phyloP scores from a whole-genome alignment of 176 grass and related monocot genomes.

The Neostapfia colusana region DNA sequence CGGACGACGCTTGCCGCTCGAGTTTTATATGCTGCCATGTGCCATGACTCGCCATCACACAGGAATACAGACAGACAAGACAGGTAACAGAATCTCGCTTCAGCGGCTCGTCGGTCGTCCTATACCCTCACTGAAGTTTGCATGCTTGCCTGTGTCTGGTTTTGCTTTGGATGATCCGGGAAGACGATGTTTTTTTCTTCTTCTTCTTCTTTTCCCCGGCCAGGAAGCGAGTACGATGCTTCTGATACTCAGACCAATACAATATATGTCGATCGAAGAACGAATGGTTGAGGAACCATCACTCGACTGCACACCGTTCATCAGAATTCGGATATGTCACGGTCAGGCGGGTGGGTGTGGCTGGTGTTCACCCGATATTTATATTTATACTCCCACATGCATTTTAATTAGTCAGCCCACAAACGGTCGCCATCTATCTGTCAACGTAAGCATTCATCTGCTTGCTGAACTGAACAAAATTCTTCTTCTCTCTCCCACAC shows the following conservation, averaged over 20 bases:
- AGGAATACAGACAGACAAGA: not conserved
- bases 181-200: no score
- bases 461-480: not conserved
- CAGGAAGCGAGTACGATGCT: no score
- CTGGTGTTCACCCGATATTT: not conserved
- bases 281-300: not conserved
- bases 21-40: slow-evolving; percentile 5
- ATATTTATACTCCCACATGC: not conserved
- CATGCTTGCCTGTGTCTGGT: not conserved
- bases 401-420: not conserved
- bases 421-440: slow-evolving; percentile 19
- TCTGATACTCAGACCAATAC: not conserved
- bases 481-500: slow-evolving; percentile 8
- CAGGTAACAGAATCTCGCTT: not conserved
- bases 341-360: slow-evolving; percentile 14
- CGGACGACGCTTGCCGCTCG: not conserved
- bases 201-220: no score
- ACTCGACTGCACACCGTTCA: not conserved
- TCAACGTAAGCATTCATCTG: not conserved
- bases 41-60: not conserved
- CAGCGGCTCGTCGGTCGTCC: not conserved
- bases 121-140: not conserved
- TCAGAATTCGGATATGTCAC: slow-evolving; percentile 5
- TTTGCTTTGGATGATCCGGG: not conserved
- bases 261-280: not conserved